These are phyloP conservation scores for Capsicum chinense DNA, from an alignment of 257 asterid species.

Conservation along the genomic window DNA sequence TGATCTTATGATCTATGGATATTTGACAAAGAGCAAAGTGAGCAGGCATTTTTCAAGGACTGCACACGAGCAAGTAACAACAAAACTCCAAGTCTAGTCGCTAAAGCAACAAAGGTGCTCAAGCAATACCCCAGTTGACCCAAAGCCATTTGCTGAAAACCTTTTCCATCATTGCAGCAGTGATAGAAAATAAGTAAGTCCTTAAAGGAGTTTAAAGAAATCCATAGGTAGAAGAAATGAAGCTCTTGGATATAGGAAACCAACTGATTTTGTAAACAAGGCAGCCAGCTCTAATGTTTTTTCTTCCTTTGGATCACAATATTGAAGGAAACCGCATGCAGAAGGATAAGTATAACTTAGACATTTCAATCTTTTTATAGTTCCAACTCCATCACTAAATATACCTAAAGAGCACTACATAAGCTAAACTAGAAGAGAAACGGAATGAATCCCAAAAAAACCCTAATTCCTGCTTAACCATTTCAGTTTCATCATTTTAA, in stretches of 20 bases:
- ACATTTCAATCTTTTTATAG: neutral
- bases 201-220: neutral
- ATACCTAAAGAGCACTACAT: neutral
- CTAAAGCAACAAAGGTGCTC: neutral
- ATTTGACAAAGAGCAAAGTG: neutral
- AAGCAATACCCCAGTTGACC: neutral
- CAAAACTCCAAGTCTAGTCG: neutral
- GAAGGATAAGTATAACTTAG: neutral
- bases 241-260: neutral
- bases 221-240: neutral
- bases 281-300: neutral
- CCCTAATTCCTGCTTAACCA: neutral
- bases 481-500: neutral
- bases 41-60: neutral
- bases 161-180: neutral
- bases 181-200: neutral
- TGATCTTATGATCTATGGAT: neutral
- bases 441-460: neutral
- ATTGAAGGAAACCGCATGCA: neutral
- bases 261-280: neutral
- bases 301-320: neutral
- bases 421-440: neutral
- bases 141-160: neutral
- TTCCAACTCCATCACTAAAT: neutral
- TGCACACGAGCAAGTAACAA: neutral